phyloP scores from a whole-genome alignment of 306 rosid genomes.

The Pueraria montana region DNA sequence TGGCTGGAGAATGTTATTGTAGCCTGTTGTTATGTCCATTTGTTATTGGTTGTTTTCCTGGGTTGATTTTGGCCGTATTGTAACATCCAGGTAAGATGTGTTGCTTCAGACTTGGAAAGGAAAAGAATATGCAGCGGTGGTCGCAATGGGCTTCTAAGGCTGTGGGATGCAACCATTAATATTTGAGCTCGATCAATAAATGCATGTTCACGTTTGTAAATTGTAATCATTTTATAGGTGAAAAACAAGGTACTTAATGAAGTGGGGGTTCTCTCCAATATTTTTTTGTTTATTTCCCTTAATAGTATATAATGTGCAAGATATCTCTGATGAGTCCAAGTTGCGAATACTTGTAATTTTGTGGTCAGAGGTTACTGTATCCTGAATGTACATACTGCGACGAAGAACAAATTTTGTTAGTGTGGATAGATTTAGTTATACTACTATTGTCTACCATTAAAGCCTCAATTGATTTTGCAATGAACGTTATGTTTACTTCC shows the following conservation, averaged over 20 bases:
- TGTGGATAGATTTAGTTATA: slow-evolving; percentile 38
- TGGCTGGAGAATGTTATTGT: slow-evolving; percentile 18
- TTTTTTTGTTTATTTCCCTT: slow-evolving; percentile 42
- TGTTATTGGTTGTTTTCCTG: slow-evolving; percentile 24
- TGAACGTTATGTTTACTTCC: slow-evolving; percentile 12
- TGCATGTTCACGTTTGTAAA: slow-evolving; percentile 27
- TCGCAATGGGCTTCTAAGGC: slow-evolving; percentile 92
- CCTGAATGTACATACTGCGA: slow-evolving; percentile 43
- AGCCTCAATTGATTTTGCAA: slow-evolving; percentile 18
- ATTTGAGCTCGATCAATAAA: slow-evolving; percentile 56
- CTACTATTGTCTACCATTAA: slow-evolving; percentile 4
- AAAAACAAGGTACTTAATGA: slow-evolving; percentile 36
- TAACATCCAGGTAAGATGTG: slow-evolving; percentile 78
- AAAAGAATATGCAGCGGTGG: slow-evolving; percentile 98
- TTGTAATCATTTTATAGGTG: slow-evolving; percentile 35
- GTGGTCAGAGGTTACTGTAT: slow-evolving; percentile 47
- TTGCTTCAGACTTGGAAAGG: slow-evolving; percentile 92
- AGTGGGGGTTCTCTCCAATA: background rate
- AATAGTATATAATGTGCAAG: slow-evolving; percentile 37
- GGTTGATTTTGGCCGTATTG: slow-evolving; percentile 40
- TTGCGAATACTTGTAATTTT: slow-evolving; percentile 19
- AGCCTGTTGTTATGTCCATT: slow-evolving; percentile 30
- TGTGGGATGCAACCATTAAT: slow-evolving; percentile 99
- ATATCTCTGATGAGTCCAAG: slow-evolving; percentile 28
- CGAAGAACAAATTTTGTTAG: slow-evolving; percentile 34